A percentile compares a stretch with the other conserved stretches of the same genome.
These are phyloP conservation scores for Ocimum tenuiflorum DNA, from an alignment of 257 asterid species.

Conservation along the genomic window DNA sequence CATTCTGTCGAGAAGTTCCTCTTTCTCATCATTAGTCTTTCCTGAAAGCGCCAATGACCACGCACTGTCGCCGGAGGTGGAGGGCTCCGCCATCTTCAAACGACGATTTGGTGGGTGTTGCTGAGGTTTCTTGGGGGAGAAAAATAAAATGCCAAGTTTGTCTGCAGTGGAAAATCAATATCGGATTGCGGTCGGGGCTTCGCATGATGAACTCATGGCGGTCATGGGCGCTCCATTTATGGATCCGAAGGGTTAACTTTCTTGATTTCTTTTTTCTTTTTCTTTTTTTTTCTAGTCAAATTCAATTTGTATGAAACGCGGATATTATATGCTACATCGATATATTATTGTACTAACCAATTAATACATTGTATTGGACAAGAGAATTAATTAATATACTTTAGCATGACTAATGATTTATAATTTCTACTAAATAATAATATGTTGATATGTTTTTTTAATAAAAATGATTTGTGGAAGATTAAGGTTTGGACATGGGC, in stretches of 20 bases:
- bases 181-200: neutral
- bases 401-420: too few relatives aligned
- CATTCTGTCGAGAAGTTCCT: slow-evolving; percentile 81
- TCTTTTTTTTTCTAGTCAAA: too few relatives aligned
- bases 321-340: too few relatives aligned
- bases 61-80: slow-evolving; percentile 35
- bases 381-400: too few relatives aligned
- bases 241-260: neutral
- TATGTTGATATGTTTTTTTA: too few relatives aligned
- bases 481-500: too few relatives aligned
- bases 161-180: neutral
- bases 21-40: slow-evolving; percentile 65
- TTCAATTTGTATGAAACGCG: too few relatives aligned
- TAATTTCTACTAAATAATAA: neutral
- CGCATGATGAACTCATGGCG: too few relatives aligned
- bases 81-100: slow-evolving; percentile 42
- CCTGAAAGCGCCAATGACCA: slow-evolving; percentile 55
- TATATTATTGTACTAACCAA: too few relatives aligned
- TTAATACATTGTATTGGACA: too few relatives aligned
- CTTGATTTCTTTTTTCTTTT: too few relatives aligned
- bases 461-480: too few relatives aligned
- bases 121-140: slow-evolving; percentile 1
- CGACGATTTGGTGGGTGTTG: neutral
- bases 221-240: neutral
- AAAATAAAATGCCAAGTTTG: neutral